These are phyloP conservation scores for Colletotrichum kahawae DNA, from an alignment of 2,329 filamentous ascomycete genomes.

Conservation along the genomic window DNA sequence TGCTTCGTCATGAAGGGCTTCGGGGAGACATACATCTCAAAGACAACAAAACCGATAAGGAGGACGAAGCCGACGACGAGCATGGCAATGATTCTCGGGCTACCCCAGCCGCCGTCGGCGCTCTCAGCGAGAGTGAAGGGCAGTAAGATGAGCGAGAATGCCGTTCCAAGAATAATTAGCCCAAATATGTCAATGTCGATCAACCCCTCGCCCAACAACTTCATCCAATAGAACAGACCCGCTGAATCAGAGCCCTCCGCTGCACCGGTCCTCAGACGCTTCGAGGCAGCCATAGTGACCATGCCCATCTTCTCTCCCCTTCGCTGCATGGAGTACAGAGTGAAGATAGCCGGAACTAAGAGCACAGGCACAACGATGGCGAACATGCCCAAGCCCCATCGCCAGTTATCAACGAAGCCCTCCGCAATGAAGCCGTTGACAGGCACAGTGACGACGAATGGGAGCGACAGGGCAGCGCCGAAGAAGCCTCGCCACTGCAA, in stretches of 20 bases:
- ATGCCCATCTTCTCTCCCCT: constrained; percentile 61
- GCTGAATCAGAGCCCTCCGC: background rate
- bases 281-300: constrained; percentile 38
- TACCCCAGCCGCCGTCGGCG: constrained; percentile 37
- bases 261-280: constrained; percentile 37
- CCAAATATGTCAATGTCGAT: constrained; percentile 65
- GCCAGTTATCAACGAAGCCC: constrained; percentile 51
- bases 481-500: constrained; percentile 43
- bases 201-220: constrained; percentile 41
- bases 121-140: constrained; percentile 60
- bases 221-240: constrained; percentile 25
- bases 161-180: constrained; percentile 60
- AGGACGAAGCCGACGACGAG: constrained; percentile 28
- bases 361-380: constrained; percentile 64
- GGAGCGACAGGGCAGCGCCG: constrained; percentile 28
- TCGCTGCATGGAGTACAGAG: constrained; percentile 61
- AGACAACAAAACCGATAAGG: constrained; percentile 37
- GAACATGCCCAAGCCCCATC: constrained; percentile 69
- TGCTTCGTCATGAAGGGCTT: constrained; percentile 37
- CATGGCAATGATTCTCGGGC: constrained; percentile 32
- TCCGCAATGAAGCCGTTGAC: constrained; percentile 47
- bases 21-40: constrained; percentile 35
- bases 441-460: constrained; percentile 41
- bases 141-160: constrained; percentile 64
- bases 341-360: constrained; percentile 59